Evolutionary conservation across 2,329 filamentous ascomycete genomes (phyloP), one percentile per base, ranked within the genome.

Genomic region (Magnaporthales sp.): DNA sequence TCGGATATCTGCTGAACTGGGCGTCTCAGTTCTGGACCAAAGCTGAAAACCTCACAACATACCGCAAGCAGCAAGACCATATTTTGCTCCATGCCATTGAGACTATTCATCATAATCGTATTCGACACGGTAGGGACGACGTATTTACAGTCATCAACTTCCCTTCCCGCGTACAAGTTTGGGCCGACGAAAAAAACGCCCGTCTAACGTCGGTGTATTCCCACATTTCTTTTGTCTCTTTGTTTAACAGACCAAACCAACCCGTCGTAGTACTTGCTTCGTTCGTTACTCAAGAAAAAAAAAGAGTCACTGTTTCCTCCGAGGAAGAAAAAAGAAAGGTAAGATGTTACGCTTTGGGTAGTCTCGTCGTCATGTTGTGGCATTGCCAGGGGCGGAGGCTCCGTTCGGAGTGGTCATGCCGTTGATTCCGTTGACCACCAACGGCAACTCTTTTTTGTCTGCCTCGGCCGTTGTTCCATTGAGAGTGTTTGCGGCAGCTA

Each of bases 361-460:
- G 32, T 46, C 38, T 46, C 38, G 38, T 46, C 38, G 15, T 46
- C 19, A 46, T 46, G 9, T 46, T 46, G 38, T 46, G 38, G 38
- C 63, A 64, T 61, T 26, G 66, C 46, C 51, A 29, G 68, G 63
- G 67, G 66, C 54, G 46, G 66, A 31, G 51, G 38, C 58, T 24
- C 66, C 26, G 15, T 71, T 68, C 58, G 70, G 13, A 24, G 51
- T 67, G 26, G 67, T 71, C 11, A 67, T 61, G 30, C 70, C 69
- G 27, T 74, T 71, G 58, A 70, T 68, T 66, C 74, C 74, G 64
- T 76, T 75, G 5, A 72, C 68, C 26, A 63, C 29, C 15, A 31
- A 13, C 13, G 46, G 51, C 15, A 54, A 24, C 13, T 30, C 54
- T 27, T 58, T 27, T 29, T 56, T 65, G 26, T 15, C 56, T 11